Evolutionary conservation across 371 early-diverging fungal species (phyloP).

Genomic region (Coemansia sp.): DNA sequence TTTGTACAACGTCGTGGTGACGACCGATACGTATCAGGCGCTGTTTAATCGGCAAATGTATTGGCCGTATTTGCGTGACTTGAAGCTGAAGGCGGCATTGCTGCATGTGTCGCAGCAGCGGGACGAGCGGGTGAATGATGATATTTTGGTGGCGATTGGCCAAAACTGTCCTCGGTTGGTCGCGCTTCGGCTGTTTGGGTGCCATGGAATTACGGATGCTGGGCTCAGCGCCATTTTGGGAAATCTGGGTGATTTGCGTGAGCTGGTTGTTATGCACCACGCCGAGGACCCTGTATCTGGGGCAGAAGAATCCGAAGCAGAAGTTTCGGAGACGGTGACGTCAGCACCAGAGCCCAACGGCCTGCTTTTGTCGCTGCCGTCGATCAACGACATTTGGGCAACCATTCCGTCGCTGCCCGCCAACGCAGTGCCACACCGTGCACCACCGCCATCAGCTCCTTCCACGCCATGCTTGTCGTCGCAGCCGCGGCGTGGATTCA

Average conservation of each 20-base stretch:
- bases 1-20: conserved; percentile 46
- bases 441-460: conserved; percentile 33
- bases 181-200: conserved; percentile 46
- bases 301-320: background rate
- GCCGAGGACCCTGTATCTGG: conserved; percentile 19
- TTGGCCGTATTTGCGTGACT: conserved; percentile 48
- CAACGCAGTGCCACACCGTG: conserved; percentile 20
- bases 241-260: conserved; percentile 47
- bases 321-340: background rate
- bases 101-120: conserved; percentile 38
- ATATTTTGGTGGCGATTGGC: conserved; percentile 46
- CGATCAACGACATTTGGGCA: conserved; percentile 40
- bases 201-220: conserved; percentile 45
- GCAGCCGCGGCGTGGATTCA: conserved; percentile 28
- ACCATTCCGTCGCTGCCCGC: conserved; percentile 35
- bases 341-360: background rate
- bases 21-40: conserved; percentile 40
- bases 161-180: conserved; percentile 43
- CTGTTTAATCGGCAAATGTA: conserved; percentile 36
- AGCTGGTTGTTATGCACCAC: conserved; percentile 48
- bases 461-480: conserved; percentile 27
- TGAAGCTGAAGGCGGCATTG: conserved; percentile 44
- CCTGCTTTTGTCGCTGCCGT: conserved; percentile 19
- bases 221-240: conserved; percentile 47
- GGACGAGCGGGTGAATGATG: conserved; percentile 46